Evolutionary conservation across 495 filamentous ascomycete genomes (phyloP).

Genomic region (Podospora pseudoanserina): DNA sequence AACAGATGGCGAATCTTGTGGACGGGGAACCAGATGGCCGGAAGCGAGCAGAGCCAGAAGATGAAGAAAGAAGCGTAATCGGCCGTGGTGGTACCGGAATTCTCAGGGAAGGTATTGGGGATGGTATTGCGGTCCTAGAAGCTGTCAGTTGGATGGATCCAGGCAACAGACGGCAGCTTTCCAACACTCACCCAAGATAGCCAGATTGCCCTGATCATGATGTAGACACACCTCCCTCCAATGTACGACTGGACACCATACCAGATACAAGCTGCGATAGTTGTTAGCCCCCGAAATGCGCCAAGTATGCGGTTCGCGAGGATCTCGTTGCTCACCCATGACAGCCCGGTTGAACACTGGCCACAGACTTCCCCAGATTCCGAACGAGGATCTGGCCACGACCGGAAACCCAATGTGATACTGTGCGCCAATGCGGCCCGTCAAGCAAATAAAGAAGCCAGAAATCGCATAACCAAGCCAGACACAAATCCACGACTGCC

Average conservation of each 20-base stretch:
- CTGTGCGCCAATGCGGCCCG: conserved; percentile 82
- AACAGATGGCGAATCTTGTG: conserved; percentile 81
- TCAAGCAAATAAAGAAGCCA: conserved; percentile 67
- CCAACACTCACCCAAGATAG: conserved; percentile 41
- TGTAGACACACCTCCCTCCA: conserved; percentile 72
- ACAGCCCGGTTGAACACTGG: conserved; percentile 85
- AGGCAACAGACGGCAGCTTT: background rate
- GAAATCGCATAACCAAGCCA: conserved; percentile 82
- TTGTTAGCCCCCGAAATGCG: conserved; percentile 12
- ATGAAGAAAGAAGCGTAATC: conserved; percentile 78
- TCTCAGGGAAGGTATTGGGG: conserved; percentile 61
- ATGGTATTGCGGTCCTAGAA: conserved; percentile 49
- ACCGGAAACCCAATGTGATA: conserved; percentile 91
- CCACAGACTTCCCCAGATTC: conserved; percentile 86
- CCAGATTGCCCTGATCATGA: conserved; percentile 86
- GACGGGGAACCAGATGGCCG: conserved; percentile 80
- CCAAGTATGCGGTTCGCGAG: background rate
- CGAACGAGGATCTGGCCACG: conserved; percentile 69
- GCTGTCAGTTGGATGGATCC: conserved; percentile 14
- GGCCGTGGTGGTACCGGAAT: conserved; percentile 69
- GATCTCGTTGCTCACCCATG: conserved; percentile 51
- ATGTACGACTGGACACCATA: conserved; percentile 88
- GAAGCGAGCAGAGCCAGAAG: conserved; percentile 77
- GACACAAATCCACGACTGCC: conserved; percentile 91
- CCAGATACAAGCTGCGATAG: conserved; percentile 60